A percentile compares a stretch with the other conserved stretches of the same genome.
These are phyloP conservation scores for Fusarium denticulatum DNA, from an alignment of 2,329 filamentous ascomycete genomes.

Conservation along the genomic window DNA sequence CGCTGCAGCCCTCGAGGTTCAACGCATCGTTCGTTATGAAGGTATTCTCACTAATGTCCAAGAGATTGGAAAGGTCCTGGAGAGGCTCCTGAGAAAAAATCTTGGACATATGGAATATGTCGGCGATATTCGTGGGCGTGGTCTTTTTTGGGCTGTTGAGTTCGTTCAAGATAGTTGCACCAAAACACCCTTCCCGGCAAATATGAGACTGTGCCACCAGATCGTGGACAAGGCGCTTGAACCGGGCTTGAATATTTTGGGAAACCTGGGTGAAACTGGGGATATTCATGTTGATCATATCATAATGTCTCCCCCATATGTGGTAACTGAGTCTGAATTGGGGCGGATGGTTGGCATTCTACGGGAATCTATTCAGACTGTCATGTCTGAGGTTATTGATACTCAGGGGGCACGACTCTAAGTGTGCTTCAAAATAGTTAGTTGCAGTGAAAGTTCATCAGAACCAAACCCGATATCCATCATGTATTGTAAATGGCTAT, in stretches of 20 bases:
- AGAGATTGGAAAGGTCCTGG: not conserved
- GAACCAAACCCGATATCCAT: not conserved
- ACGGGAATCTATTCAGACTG: not conserved
- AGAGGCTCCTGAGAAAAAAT: not conserved
- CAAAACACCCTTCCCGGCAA: not conserved
- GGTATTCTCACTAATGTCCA: not conserved
- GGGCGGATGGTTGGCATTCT: not conserved
- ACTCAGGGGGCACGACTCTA: not conserved
- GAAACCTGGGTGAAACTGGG: not conserved
- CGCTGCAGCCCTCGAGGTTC: not conserved
- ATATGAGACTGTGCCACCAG: not conserved
- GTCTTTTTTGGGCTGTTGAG: slow-evolving; percentile 4
- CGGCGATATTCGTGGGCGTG: slow-evolving; percentile 1
- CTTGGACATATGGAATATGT: not conserved
- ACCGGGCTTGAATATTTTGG: not conserved
- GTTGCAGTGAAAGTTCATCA: too few species aligned
- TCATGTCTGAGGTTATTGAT: not conserved
- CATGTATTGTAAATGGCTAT: not conserved
- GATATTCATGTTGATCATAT: slow-evolving; percentile 2
- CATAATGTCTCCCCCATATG: slow-evolving; percentile 1
- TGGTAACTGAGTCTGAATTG: not conserved
- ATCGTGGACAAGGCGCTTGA: not conserved
- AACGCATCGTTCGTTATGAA: not conserved
- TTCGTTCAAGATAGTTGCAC: not conserved
- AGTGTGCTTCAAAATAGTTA: not conserved